A percentile compares a stretch with the other conserved stretches of the same genome.
Conservation (phyloP, 2,329 filamentous ascomycete genomes). For the Pseudocercospora vitis region DNA sequence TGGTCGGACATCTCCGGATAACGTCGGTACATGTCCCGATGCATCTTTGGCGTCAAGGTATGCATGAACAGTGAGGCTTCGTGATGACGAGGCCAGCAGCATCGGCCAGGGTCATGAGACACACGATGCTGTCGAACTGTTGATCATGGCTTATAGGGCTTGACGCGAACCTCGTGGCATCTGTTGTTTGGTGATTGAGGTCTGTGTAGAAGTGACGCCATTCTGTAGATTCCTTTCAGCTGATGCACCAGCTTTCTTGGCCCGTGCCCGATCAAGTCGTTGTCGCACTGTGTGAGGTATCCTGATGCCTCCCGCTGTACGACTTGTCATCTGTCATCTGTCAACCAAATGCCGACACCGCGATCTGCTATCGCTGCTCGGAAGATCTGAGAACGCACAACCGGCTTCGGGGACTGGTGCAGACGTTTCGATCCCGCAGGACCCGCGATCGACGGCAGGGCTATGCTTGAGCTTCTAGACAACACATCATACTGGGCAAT, state of each 20-base stretch:
- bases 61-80: too few relatives aligned
- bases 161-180: not conserved
- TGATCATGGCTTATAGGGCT: not conserved
- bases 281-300: too few relatives aligned
- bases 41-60: too few relatives aligned
- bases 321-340: not conserved
- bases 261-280: too few relatives aligned
- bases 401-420: not conserved
- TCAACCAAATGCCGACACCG: not conserved
- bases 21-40: too few relatives aligned
- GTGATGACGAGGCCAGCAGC: not conserved
- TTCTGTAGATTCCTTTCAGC: not conserved
- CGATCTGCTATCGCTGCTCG: not conserved
- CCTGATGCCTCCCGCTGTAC: too few relatives aligned
- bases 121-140: not conserved
- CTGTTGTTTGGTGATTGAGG: not conserved
- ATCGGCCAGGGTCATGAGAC: not conserved
- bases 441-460: conserved; percentile 1
- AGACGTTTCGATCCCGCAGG: conserved; percentile 3
- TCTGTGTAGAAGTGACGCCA: not conserved
- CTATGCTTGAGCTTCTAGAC: not conserved
- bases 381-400: not conserved
- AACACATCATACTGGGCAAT: conserved; percentile 6
- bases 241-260: too few relatives aligned
- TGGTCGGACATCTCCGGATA: too few relatives aligned